phyloP scores from a whole-genome alignment of 2,329 filamentous ascomycete species.

The Fonsecaea monophora region DNA sequence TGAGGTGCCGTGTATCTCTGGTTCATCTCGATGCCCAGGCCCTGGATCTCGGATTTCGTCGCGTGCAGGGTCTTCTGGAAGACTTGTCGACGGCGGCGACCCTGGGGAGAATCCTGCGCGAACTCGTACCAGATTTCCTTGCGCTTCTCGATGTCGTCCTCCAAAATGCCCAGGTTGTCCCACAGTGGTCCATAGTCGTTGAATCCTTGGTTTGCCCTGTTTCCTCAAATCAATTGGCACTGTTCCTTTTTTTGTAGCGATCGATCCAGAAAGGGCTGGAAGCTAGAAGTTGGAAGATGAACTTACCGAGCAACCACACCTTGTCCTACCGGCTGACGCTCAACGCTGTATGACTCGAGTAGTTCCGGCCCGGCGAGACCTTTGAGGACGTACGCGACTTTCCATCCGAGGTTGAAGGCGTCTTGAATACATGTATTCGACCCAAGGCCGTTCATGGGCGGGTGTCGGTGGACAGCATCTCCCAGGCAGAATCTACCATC shows the following conservation, averaged over 20 bases:
- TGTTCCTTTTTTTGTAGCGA: slow-evolving; percentile 40
- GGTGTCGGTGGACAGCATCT: slow-evolving; percentile 48
- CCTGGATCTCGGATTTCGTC: slow-evolving; percentile 53
- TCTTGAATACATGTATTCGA: slow-evolving; percentile 49
- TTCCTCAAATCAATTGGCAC: slow-evolving; percentile 39
- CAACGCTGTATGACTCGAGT: slow-evolving; percentile 44
- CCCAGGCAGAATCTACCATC: slow-evolving; percentile 43
- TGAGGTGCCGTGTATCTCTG: slow-evolving; percentile 55
- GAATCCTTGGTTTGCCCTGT: slow-evolving; percentile 62
- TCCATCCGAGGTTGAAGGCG: slow-evolving; percentile 49
- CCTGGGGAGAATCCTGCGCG: slow-evolving; percentile 43
- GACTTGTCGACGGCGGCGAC: background rate
- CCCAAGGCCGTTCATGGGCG: slow-evolving; percentile 47
- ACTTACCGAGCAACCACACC: slow-evolving; percentile 53
- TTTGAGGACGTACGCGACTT: slow-evolving; percentile 42
- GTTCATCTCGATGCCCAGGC: slow-evolving; percentile 65
- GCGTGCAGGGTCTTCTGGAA: background rate
- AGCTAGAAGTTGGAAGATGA: slow-evolving; percentile 51
- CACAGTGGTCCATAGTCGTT: slow-evolving; percentile 53
- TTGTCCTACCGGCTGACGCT: slow-evolving; percentile 45
- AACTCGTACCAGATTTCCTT: slow-evolving; percentile 50
- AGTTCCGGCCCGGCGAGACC: slow-evolving; percentile 17
- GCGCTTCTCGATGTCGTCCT: slow-evolving; percentile 49
- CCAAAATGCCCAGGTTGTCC: slow-evolving; percentile 54
- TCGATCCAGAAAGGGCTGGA: slow-evolving; percentile 66